Conservation (phyloP, 257 asterid genomes). For the Paulownia fortunei region DNA sequence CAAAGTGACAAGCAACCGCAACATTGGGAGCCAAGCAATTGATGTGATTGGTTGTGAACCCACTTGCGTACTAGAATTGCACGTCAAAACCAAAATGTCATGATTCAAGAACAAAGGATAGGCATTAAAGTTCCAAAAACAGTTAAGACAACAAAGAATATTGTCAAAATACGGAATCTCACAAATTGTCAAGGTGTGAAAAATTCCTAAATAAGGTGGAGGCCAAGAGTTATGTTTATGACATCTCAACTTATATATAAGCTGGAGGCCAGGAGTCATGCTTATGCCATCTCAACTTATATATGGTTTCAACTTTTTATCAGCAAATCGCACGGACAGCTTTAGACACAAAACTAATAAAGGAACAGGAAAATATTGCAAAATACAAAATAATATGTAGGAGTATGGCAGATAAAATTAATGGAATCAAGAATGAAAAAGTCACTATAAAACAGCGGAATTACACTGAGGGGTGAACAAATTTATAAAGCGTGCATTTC, state of each 20-base stretch:
- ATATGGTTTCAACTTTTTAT: conserved; percentile 9
- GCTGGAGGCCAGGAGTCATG: conserved; percentile 14
- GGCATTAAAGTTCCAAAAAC: conserved; percentile 26
- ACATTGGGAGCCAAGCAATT: conserved; percentile 87
- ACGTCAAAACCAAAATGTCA: conserved; percentile 36
- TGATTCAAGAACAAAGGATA: conserved; percentile 25
- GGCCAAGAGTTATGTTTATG: conserved; percentile 19
- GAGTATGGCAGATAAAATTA: conserved; percentile 3
- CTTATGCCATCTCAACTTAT: conserved; percentile 26
- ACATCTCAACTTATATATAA: conserved; percentile 23
- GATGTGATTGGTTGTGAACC: conserved; percentile 98
- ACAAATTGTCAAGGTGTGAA: conserved; percentile 20
- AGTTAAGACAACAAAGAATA: conserved; percentile 11
- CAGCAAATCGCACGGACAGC: conserved; percentile 5
- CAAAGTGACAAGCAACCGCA: conserved; percentile 90
- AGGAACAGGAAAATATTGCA: conserved; percentile 6
- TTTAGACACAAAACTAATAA: neutral
- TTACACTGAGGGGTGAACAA: conserved; percentile 5
- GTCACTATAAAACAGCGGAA: conserved; percentile 4
- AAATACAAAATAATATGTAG: conserved; percentile 2
- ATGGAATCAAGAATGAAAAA: conserved; percentile 16
- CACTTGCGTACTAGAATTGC: conserved; percentile 87
- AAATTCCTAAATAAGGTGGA: conserved; percentile 15
- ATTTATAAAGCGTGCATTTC: conserved; percentile 16
- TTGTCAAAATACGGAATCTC: conserved; percentile 24